Evolutionary conservation across 225 moss, liverwort and hornwort species (phyloP), one percentile per base, ranked within the genome.

Genomic region (Antitrichia curtipendula): DNA sequence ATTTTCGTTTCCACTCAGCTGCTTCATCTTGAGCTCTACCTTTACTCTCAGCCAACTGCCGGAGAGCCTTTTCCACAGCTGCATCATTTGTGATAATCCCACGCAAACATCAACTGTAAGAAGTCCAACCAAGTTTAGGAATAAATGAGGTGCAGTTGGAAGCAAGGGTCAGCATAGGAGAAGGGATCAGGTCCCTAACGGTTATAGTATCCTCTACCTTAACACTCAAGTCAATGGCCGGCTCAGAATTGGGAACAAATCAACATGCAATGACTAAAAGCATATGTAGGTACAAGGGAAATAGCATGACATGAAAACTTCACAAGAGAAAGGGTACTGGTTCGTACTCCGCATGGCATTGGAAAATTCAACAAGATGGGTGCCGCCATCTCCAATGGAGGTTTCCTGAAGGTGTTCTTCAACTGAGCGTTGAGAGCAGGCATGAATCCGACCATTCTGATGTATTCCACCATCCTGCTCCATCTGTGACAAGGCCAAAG

Each of bases 21-120:
- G 94, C 95, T 90, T 96, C 96, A 90, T 95, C 91, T 90, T 94
- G 93, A 81, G 95, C 94, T 89, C 96, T 95, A 41, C 95, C 96
- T 95, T 96, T 97, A 89, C 96, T 92, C 87, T 95, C 97, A 81
- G 96, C 94, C 66, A 97, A 93, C 85, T 95, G 92, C 90, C 97
- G 91, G 86, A 97, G 92, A 81, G 96, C 94, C 94, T 93, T 97
- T 61, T 94, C 92, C 88, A 97, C 96, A 89, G 96, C 97, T 97
- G 95, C 90, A 91, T 47, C 63, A 90, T 58, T 84, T 78, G 70
- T 65, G 40, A 88, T 84, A 86, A 85, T 75, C 84, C 72, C 87
- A 84, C 70, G 80, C 56, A 72, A 88, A 82, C 58, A 86, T 88
- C 69, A 85, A 45, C 52, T 29, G 69, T 83, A 45, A 69, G 68